Base-by-base conservation (phyloP, 805 yeast species). In the Candida krabiensis region DNA sequence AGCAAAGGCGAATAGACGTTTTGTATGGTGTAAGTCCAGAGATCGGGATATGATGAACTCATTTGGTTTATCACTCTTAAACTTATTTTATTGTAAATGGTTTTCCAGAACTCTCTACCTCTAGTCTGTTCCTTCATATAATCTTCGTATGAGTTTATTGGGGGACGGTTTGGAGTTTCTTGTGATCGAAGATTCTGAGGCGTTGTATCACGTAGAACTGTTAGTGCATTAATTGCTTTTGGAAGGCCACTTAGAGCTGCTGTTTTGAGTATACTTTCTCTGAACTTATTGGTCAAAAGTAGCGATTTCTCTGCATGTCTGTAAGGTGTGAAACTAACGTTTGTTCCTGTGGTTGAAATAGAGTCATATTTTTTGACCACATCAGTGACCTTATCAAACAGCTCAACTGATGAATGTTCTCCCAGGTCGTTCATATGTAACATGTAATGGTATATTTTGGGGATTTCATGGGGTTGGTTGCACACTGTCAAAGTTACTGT, bases 241-340 rank as follows among this genome's bases (percentile, higher is more conserved):
- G 97, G 97, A 11, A 89, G 68, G 0, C 97, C 97, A 12, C 80
- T 77, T 31, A 90, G 64, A 0, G 96, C 95, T 0, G 84, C 73
- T 3, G 87, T 71, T 55, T 89, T 90, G 53, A 90, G 64, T 3
- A 90, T 64, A 7, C 89, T 80, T 53, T 90, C 97, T 43, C 95
- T 69, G 37, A 84, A 66, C 48, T 83, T 76, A 28, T 69, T 67
- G 0, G 90, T 51, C 11, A 45, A 21, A 8, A 14, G 16, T 3
- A 35, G 14, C 4, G 33, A 18, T 12, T 30, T 30, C 4, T 33
- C 4, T 2, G 17, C 25, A 6, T 17, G n/a, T 7, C 25, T 19
- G 38, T 56, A 50, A 8, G 58, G 56, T 23, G 47, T 36, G 30
- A 32, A 40, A 11, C 14, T 21, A n/a, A 34, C 22, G 29, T 47